Evolutionary conservation across 1,284 basidiomycete genomes (phyloP).

Genomic region (Ganoderma lingzhi): DNA sequence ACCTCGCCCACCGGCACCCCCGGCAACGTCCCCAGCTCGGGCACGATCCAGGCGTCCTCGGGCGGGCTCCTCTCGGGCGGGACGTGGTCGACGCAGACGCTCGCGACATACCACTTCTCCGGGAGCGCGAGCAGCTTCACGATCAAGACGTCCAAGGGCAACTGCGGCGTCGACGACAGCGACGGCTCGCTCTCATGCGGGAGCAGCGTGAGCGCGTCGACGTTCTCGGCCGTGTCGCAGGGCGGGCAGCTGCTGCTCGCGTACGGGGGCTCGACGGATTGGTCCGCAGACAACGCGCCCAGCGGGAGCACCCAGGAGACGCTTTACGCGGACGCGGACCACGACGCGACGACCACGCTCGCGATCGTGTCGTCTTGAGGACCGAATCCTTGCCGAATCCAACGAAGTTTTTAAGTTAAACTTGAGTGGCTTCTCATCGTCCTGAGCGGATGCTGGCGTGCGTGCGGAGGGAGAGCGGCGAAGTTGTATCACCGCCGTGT

Average conservation of each 20-base stretch:
- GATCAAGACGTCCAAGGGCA: constrained; percentile 49
- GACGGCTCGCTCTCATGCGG: constrained; percentile 45
- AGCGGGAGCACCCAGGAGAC: constrained; percentile 59
- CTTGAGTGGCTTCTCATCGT: no score
- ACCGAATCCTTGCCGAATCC: background rate
- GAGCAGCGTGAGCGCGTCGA: constrained; percentile 47
- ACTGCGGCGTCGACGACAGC: constrained; percentile 43
- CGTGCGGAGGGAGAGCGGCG: background rate
- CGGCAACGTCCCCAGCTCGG: constrained; percentile 51
- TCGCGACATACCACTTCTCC: constrained; percentile 45
- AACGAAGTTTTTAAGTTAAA: background rate
- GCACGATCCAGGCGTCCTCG: constrained; percentile 46
- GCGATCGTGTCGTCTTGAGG: constrained; percentile 43
- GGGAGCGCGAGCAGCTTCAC: constrained; percentile 46
- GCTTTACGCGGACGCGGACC: constrained; percentile 57
- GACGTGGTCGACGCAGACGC: constrained; percentile 49
- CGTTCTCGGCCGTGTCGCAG: constrained; percentile 57
- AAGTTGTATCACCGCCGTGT: constrained; percentile 1
- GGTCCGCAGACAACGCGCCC: constrained; percentile 57
- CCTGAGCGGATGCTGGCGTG: no score
- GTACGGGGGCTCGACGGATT: background rate
- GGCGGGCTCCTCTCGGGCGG: constrained; percentile 48
- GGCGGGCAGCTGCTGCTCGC: background rate
- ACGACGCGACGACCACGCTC: constrained; percentile 53
- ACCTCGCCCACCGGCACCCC: constrained; percentile 33